A percentile compares a stretch with the other conserved stretches of the same genome.
These are phyloP conservation scores for Inga oerstediana DNA, from an alignment of 306 rosid genomes.

Conservation along the genomic window DNA sequence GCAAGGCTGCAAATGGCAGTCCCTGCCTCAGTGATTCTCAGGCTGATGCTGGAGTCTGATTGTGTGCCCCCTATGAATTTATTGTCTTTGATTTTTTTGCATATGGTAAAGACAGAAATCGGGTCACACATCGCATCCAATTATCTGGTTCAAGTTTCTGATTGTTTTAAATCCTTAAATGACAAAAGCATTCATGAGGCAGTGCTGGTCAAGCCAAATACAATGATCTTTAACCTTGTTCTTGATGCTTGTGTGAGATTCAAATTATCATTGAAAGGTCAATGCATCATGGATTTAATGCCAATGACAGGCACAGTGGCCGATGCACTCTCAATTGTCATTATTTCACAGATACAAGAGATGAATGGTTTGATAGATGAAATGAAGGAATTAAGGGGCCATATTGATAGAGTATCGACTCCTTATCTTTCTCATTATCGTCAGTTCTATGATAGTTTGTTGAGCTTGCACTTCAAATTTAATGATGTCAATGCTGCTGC, in stretches of 20 bases:
- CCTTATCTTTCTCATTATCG: conserved; percentile 55
- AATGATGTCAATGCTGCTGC: conserved; percentile 68
- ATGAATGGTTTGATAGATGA: conserved; percentile 82
- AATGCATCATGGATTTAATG: conserved; percentile 55
- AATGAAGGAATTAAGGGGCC: conserved; percentile 57
- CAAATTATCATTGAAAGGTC: conserved; percentile 59
- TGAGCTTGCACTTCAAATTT: conserved; percentile 83
- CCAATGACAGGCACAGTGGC: conserved; percentile 55
- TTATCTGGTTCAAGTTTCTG: conserved; percentile 65
- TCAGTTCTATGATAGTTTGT: conserved; percentile 76
- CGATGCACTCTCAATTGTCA: conserved; percentile 69
- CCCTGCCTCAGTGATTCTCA: conserved; percentile 48
- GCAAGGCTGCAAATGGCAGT: conserved; percentile 72
- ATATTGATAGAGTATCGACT: conserved; percentile 54
- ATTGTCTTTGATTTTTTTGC: conserved; percentile 59
- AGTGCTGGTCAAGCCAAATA: conserved; percentile 48
- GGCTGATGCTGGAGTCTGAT: conserved; percentile 56
- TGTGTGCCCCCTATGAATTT: conserved; percentile 58
- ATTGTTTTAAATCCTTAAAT: conserved; percentile 40
- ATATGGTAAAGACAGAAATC: conserved; percentile 64
- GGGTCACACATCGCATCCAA: conserved; percentile 71
- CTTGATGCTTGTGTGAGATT: conserved; percentile 86
- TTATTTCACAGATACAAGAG: conserved; percentile 69
- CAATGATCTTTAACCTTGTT: conserved; percentile 72
- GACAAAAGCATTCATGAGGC: conserved; percentile 39